A percentile compares a stretch with the other conserved stretches of the same genome.
phyloP scores from a whole-genome alignment of 768 basidiomycete genomes.

The Tricholoma saponaceum region DNA sequence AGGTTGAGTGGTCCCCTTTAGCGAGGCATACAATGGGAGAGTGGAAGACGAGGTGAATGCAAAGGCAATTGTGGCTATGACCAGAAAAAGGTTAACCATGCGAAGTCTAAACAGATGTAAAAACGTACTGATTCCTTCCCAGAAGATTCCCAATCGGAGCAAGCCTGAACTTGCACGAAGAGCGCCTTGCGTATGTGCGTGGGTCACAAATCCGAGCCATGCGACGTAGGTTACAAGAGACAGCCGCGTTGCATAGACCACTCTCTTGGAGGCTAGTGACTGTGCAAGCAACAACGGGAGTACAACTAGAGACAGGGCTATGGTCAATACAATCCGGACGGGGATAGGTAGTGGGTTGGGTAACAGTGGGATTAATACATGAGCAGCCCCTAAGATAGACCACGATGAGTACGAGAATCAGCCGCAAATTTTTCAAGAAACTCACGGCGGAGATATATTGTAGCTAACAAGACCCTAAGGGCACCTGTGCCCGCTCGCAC shows the following conservation, averaged over 20 bases:
- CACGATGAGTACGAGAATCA: neutral
- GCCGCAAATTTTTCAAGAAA: conserved; percentile 10
- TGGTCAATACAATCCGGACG: conserved; percentile 37
- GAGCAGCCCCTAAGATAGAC: conserved; percentile 46
- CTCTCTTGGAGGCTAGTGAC: conserved; percentile 49
- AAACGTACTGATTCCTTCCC: conserved; percentile 62
- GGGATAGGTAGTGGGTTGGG: conserved; percentile 27
- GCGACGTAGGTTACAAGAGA: conserved; percentile 57
- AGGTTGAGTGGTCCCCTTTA: conserved; percentile 40
- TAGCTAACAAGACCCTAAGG: conserved; percentile 48
- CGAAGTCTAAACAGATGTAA: conserved; percentile 3
- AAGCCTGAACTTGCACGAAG: conserved; percentile 31
- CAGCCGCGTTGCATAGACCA: conserved; percentile 53
- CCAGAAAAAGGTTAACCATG: neutral
- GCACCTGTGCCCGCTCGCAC: conserved; percentile 41
- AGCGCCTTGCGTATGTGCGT: conserved; percentile 46
- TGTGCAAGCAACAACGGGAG: conserved; percentile 50
- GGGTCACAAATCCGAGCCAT: conserved; percentile 55
- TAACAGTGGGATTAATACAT: conserved; percentile 46
- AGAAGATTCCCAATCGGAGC: conserved; percentile 45
- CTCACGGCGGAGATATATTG: conserved; percentile 67
- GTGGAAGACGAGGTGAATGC: conserved; percentile 64
- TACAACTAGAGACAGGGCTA: conserved; percentile 37
- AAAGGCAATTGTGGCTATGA: conserved; percentile 55
- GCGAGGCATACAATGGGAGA: conserved; percentile 58